Conservation (phyloP, 768 basidiomycete genomes). For the Trametes elegans region DNA sequence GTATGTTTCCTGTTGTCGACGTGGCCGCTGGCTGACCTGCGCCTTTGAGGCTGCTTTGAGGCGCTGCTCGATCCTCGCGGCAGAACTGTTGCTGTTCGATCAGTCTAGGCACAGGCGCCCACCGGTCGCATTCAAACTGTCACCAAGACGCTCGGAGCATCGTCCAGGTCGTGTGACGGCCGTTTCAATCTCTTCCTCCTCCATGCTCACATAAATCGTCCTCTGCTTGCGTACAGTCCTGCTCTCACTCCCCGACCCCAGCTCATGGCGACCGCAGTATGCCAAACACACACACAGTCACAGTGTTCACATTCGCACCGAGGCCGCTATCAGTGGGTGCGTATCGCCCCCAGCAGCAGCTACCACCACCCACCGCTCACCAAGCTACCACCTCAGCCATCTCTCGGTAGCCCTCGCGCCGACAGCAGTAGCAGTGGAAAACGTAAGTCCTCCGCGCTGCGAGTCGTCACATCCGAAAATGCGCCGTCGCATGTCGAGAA, state of each 20-base stretch:
- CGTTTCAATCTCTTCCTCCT: background rate
- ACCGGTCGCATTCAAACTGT: background rate
- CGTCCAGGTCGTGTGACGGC: background rate
- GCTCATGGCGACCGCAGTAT: constrained; percentile 1
- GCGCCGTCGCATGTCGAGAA: background rate
- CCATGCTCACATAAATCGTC: background rate
- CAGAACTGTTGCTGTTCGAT: background rate
- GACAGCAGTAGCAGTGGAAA: constrained; percentile 4
- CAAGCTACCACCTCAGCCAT: background rate
- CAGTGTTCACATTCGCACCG: background rate
- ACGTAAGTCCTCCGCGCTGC: background rate
- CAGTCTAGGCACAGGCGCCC: constrained; percentile 3
- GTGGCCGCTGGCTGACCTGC: background rate
- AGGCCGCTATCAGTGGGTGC: constrained; percentile 9
- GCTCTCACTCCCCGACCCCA: background rate
- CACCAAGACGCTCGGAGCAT: constrained; percentile 5
- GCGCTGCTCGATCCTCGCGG: no score
- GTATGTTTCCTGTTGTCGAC: background rate
- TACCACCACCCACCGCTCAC: background rate
- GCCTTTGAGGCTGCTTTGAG: no score
- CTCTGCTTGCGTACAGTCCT: background rate
- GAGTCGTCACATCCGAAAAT: constrained; percentile 7
- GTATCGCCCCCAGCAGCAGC: background rate
- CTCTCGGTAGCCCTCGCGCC: background rate
- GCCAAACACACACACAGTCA: background rate